These are phyloP conservation scores for Zalaria sp. DNA, from an alignment of 2,329 filamentous ascomycete genomes.

Conservation along the genomic window DNA sequence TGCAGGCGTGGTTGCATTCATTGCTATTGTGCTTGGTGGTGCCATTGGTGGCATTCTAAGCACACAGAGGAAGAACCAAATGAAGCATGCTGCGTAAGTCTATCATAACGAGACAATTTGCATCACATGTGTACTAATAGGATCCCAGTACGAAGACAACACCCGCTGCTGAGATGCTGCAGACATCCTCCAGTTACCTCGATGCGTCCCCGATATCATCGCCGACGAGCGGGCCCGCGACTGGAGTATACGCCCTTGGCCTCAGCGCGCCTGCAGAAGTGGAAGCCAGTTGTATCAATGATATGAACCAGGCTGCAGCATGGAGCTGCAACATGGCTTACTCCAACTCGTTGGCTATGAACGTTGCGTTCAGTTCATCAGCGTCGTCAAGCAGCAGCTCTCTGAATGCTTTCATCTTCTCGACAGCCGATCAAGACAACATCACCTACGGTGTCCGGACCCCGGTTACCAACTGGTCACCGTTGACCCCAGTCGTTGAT, in stretches of 20 bases:
- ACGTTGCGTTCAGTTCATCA: constrained; percentile 9
- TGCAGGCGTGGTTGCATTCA: constrained; percentile 14
- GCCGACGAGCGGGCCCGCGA: constrained; percentile 38
- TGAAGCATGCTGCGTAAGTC: constrained; percentile 1
- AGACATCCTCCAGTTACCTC: constrained; percentile 3
- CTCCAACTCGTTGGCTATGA: constrained; percentile 14
- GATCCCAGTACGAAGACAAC: background rate
- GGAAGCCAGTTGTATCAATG: constrained; percentile 43
- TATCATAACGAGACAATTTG: background rate
- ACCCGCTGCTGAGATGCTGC: background rate
- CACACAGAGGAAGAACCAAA: constrained; percentile 9
- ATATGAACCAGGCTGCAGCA: constrained; percentile 39
- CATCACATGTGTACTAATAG: background rate
- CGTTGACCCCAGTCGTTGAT: constrained; percentile 42
- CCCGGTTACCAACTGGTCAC: constrained; percentile 26
- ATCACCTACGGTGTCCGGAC: constrained; percentile 48
- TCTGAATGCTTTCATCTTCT: constrained; percentile 16
- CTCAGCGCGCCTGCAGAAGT: constrained; percentile 33
- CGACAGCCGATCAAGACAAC: constrained; percentile 11
- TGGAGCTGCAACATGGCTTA: constrained; percentile 47
- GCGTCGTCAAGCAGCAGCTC: constrained; percentile 7
- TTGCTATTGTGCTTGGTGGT: constrained; percentile 18
- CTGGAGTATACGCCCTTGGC: constrained; percentile 43
- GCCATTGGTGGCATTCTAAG: constrained; percentile 20
- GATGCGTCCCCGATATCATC: constrained; percentile 40